Evolutionary conservation across 805 yeast genomes (phyloP), one percentile per base, ranked within the genome.

Genomic region (Lipomyces kockii): DNA sequence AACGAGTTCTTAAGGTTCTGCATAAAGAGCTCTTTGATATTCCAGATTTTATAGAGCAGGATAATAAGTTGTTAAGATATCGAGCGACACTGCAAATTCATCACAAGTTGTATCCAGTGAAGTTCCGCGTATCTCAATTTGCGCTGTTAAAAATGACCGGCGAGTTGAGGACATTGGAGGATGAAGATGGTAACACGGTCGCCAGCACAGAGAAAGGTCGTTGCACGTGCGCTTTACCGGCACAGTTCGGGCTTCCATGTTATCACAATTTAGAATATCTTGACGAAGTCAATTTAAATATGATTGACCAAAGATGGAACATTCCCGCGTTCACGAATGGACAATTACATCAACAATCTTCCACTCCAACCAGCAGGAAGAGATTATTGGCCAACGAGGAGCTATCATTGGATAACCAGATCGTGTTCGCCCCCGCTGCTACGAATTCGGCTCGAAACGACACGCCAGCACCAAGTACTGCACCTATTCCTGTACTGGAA

Each of bases 171-270:
- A 25, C n/a, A 9, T 25, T 52, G 55, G 55, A 52, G 12, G 55
- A 25, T 52, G 55, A 2, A 12, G 27, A 52, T 25, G 3, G 55
- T 52, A 52, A 52, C 17, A 12, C n/a, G n/a, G 3, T 6, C 7
- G 55, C n/a, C 12, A 22, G 27, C 55, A 25, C 17, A 20, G 32
- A 25, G 7, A 14, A 52, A 12, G n/a, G 32, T 8, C 32, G 25
- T 11, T 52, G 55, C 32, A 12, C 8, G 11, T 52, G 55, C n/a
- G 25, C 55, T 2, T 7, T 52, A 27, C 55, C 17, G 2, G 55
- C 32, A 11, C 55, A 52, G 11, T 52, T 52, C 55, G 55, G 55
- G 8, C 55, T 52, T 27, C 55, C 55, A 27, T 52, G 55, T 25
- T 17, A 17, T 25, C 55, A 52, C n/a, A 25, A 52, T 12, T 25